These are phyloP conservation scores for Hyphodiscus sp. DNA, from an alignment of 2,329 filamentous ascomycete genomes.

Conservation along the genomic window DNA sequence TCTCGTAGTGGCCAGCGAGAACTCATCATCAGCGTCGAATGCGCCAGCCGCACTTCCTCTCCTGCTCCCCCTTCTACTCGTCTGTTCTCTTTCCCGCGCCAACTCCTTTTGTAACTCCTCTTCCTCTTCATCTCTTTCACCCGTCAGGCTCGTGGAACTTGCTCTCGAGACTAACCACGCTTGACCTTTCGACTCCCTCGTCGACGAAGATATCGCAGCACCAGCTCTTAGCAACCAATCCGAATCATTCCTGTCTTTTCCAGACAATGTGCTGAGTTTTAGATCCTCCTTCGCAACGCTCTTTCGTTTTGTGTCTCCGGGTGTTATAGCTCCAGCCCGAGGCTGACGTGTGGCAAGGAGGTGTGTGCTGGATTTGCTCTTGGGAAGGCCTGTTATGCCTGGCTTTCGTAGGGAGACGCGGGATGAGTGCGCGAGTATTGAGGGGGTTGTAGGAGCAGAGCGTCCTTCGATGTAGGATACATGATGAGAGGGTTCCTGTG, in stretches of 20 bases:
- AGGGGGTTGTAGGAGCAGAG: constrained; percentile 58
- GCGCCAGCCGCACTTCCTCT: constrained; percentile 24
- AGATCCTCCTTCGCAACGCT: constrained; percentile 21
- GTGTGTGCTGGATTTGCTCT: constrained; percentile 59
- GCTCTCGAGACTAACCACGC: constrained; percentile 60
- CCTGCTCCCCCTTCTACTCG: constrained; percentile 31
- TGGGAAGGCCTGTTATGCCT: constrained; percentile 35
- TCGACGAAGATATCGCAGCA: constrained; percentile 53
- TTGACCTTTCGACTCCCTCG: constrained; percentile 62
- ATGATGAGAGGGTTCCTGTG: constrained; percentile 32
- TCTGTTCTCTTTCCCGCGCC: constrained; percentile 42
- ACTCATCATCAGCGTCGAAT: constrained; percentile 32
- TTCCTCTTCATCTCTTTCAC: constrained; percentile 45
- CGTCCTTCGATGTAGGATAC: constrained; percentile 54
- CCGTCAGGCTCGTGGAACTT: constrained; percentile 56
- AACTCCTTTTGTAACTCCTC: constrained; percentile 47
- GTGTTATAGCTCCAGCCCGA: constrained; percentile 24
- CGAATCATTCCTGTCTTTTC: constrained; percentile 41
- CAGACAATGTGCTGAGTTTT: constrained; percentile 22
- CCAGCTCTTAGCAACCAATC: constrained; percentile 62
- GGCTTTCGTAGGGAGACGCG: constrained; percentile 39
- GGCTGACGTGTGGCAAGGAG: constrained; percentile 31
- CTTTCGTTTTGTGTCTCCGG: constrained; percentile 19
- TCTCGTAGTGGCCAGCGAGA: constrained; percentile 28
- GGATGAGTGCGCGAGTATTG: constrained; percentile 53